Evolutionary conservation across 345 rosid genomes (phyloP).

Genomic region (Populus simonii): DNA sequence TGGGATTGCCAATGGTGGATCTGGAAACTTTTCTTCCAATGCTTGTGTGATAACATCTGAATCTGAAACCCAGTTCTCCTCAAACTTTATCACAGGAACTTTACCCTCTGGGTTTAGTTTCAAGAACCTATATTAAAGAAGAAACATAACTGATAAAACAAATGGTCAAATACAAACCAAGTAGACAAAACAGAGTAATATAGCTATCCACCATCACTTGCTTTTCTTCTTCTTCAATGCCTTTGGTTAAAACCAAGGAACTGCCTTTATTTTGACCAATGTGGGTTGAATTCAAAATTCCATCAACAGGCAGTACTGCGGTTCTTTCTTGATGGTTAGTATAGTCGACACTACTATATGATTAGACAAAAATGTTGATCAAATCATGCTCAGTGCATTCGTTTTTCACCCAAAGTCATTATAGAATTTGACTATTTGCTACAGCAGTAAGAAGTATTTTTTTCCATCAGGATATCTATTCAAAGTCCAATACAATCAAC

Average conservation of each 20-base stretch:
- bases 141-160: background rate
- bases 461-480: background rate
- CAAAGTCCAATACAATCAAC: background rate
- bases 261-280: no score
- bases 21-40: conserved; percentile 81
- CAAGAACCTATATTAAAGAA: conserved; percentile 56
- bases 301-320: no score
- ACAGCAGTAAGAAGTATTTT: background rate
- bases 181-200: background rate
- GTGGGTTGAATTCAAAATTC: no score
- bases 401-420: no score
- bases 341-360: no score
- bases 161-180: background rate
- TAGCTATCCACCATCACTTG: background rate
- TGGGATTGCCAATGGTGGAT: conserved; percentile 74
- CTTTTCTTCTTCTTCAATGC: no score
- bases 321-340: no score
- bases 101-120: conserved; percentile 81
- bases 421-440: no score
- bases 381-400: no score
- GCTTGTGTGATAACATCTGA: conserved; percentile 83
- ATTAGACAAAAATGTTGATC: no score
- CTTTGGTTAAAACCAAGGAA: no score
- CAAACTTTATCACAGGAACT: conserved; percentile 80
- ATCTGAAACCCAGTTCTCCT: conserved; percentile 90